Percentiles rank a stretch among this genome's conserved stretches.
These are phyloP conservation scores for Rhynchosporium secalis DNA, from an alignment of 2,329 filamentous ascomycete genomes.

Conservation along the genomic window DNA sequence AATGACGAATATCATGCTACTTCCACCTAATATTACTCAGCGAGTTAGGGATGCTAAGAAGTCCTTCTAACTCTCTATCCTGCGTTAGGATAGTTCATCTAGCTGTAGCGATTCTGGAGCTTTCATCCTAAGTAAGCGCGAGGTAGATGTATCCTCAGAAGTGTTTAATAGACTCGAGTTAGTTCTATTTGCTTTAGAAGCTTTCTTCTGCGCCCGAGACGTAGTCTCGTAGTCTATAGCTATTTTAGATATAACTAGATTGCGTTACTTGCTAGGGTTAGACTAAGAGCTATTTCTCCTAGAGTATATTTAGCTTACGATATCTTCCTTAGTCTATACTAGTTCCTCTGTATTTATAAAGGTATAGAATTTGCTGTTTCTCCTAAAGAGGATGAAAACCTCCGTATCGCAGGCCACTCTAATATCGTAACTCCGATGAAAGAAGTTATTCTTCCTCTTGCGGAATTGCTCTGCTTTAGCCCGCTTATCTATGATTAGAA, in stretches of 20 bases:
- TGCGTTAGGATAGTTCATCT: background rate
- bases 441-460: slow-evolving; percentile 24
- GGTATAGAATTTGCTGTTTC: slow-evolving; percentile 22
- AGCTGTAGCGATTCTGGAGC: background rate
- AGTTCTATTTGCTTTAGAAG: slow-evolving; percentile 3
- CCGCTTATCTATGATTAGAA: slow-evolving; percentile 14
- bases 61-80: background rate
- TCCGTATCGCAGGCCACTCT: slow-evolving; percentile 11
- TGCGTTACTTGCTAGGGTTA: slow-evolving; percentile 11
- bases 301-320: slow-evolving; percentile 12
- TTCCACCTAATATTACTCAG: background rate
- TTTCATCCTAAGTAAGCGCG: background rate
- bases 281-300: background rate
- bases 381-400: slow-evolving; percentile 22
- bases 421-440: slow-evolving; percentile 17
- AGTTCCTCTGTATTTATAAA: slow-evolving; percentile 18
- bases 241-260: slow-evolving; percentile 16
- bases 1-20: background rate
- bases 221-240: slow-evolving; percentile 15
- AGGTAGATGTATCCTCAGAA: slow-evolving; percentile 3
- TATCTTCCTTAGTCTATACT: slow-evolving; percentile 15
- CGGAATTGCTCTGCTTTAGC: slow-evolving; percentile 21
- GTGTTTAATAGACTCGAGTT: background rate
- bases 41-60: background rate
- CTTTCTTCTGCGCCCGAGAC: slow-evolving; percentile 4